Evolutionary conservation across 2,329 filamentous ascomycete species (phyloP), one percentile per base, ranked within the genome.

Genomic region (Gnomoniopsis sp.): DNA sequence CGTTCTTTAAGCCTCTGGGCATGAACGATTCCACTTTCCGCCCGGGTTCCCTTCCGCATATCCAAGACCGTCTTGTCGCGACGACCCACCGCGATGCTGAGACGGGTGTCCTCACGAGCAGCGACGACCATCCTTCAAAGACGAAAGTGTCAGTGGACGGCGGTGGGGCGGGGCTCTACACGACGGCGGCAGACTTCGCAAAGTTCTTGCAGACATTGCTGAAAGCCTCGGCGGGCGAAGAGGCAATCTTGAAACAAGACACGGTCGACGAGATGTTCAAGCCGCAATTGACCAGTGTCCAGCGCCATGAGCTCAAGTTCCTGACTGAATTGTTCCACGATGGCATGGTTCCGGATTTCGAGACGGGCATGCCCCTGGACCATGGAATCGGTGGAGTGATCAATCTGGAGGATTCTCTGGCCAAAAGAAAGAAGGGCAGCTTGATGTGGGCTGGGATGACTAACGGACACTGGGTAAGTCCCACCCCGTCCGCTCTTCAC

Each of bases 101-200:
- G 41, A 64, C 60, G 51, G 59, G 46, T 21, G 58, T 49, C 59
- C 54, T 63, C 11, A 12, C 10, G 2, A 55, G 8, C 15, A 19
- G 38, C 11, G 54, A 43, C 4, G 30, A 50, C 3, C 38, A 55
- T 14, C 65, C 65, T 6, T 53, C 64, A 3, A 70, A 71, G 0
- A 62, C 63, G 11, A 66, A 73, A 34, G 72, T 71, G 46, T 66
- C 66, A 21, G 62, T 76, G 3, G 74, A 77, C 58, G 73, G 73
- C 60, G 78, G 76, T 15, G 78, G 78, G 4, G 71, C 73, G 0
- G 78, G 78, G 3, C 63, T 79, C 21, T 78, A 72, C 62, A 72
- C 72, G 3, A 78, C 73, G 21, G 72, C 75, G 1, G 61, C 57
- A 12, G 77, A 80, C 63, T 78, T 77, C 59, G 68, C 68, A 17